Conservation (phyloP, 345 rosid species). For the Bruguiera parviflora region DNA sequence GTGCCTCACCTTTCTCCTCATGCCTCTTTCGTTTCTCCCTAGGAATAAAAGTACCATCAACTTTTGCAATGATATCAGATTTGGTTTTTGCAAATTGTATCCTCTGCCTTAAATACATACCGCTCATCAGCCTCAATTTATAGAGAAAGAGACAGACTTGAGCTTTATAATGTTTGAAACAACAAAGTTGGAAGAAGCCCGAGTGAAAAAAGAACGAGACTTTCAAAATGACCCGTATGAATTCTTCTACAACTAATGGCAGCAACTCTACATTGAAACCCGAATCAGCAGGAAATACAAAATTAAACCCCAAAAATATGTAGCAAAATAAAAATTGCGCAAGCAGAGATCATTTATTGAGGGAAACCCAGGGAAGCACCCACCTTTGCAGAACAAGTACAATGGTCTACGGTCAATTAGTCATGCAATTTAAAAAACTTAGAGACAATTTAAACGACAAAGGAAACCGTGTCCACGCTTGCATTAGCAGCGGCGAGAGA, state of each 20-base stretch:
- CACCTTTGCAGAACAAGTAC: no score
- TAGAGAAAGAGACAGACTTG: not conserved
- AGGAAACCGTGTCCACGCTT: no score
- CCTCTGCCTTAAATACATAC: slow-evolving; percentile 48
- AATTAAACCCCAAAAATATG: no score
- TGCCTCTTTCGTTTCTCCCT: slow-evolving; percentile 93
- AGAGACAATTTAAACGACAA: no score
- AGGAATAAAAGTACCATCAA: slow-evolving; percentile 96
- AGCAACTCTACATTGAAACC: not conserved
- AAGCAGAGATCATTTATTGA: no score
- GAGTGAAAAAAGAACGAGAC: not conserved
- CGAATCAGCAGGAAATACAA: not conserved
- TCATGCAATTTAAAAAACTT: no score
- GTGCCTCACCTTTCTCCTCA: slow-evolving; percentile 73
- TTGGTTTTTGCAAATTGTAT: slow-evolving; percentile 89
- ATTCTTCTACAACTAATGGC: no score
- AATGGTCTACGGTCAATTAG: no score
- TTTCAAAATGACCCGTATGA: no score
- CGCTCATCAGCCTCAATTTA: not conserved
- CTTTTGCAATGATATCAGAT: slow-evolving; percentile 88
- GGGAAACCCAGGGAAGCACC: no score
- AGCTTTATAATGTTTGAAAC: not conserved
- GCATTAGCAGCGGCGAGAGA: no score
- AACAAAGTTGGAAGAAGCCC: not conserved
- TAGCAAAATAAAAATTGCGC: no score